A percentile compares a stretch with the other conserved stretches of the same genome.
Evolutionary conservation across 2,329 filamentous ascomycete genomes (phyloP).

Genomic region (Apiospora kogelbergensis): DNA sequence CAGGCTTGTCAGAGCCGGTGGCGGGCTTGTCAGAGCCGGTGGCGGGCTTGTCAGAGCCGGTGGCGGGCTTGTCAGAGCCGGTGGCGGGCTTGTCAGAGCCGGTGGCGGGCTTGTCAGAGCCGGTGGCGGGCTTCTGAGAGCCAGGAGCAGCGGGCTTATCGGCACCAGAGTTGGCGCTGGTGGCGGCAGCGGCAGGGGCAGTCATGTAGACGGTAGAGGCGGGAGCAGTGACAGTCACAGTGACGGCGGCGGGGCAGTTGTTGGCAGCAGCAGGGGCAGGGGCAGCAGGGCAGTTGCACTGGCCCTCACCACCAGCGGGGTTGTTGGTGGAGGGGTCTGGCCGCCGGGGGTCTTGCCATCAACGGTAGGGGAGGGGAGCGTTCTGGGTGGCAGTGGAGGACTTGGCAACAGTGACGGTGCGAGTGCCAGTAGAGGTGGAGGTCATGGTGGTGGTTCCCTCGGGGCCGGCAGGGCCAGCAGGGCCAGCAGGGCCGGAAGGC

Average conservation of each 20-base stretch:
- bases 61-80: not conserved
- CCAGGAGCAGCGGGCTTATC: not conserved
- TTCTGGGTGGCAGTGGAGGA: conserved; percentile 15
- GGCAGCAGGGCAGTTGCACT: conserved; percentile 17
- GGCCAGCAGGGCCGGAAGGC: conserved; percentile 13
- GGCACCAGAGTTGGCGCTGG: not conserved
- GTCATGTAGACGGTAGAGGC: conserved; percentile 32
- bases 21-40: conserved; percentile 8
- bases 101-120: conserved; percentile 3
- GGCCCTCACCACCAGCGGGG: not conserved
- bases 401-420: conserved; percentile 28
- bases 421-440: conserved; percentile 30
- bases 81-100: conserved; percentile 1
- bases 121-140: not conserved
- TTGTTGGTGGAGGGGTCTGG: conserved; percentile 13
- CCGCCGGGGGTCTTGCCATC: conserved; percentile 9
- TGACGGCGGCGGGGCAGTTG: conserved; percentile 13
- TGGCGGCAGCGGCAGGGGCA: conserved; percentile 14
- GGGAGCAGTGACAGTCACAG: conserved; percentile 29
- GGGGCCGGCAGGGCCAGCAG: conserved; percentile 10
- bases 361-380: not conserved
- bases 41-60: not conserved
- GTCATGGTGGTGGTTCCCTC: conserved; percentile 30
- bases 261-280: no score
- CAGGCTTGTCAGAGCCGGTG: not conserved